Evolutionary conservation across 371 early-diverging fungal species (phyloP), one percentile per base, ranked within the genome.

Genomic region (Mucor sp.): DNA sequence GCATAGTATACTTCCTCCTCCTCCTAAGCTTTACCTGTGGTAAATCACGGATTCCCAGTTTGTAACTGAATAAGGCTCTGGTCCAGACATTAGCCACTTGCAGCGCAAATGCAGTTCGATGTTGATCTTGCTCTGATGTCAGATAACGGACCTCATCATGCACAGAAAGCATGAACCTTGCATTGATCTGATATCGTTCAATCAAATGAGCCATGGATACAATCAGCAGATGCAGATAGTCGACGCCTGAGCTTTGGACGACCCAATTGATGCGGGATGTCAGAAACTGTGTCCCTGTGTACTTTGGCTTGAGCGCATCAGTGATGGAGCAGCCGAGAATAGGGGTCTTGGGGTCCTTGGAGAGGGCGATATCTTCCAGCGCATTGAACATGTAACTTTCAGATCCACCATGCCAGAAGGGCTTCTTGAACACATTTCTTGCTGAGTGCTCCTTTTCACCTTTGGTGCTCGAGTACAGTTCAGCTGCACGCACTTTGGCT

Each of bases 201-300:
- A 93, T 89, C 63, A 99, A 74, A 70, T 97, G 94, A 27, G 87
- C 75, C 95, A 97, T 95, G 23, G 95, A 89, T 0, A 93, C 93
- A 39, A 99, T 82, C n/a, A 99, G 82, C 65, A 99, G 74, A 74
- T 99, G 99, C 23, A 99, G 77, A 68, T 99, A 99, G 71, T 99
- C 99, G n/a, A 98, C 99, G 25, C 98, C 99, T 0, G 96, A 95
- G n/a, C 97, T 96, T 74, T 99, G 99, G 0, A 99, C 98, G 1
- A 93, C 96, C 99, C 99, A 99, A 75, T 99, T 99, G 60, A 97
- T 85, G 8, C 98, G 85, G 21, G 93, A 94, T 0, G 97, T 95
- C 80, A 94, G 80, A 70, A 87, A 97, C 76, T 86, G 85, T 6
- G 75, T 74, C 14, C 88, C 87, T 5, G 92, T 89, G 35, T 88